These are phyloP conservation scores for Oryza nivara DNA, from an alignment of 176 grass and related monocot species.

Conservation along the genomic window DNA sequence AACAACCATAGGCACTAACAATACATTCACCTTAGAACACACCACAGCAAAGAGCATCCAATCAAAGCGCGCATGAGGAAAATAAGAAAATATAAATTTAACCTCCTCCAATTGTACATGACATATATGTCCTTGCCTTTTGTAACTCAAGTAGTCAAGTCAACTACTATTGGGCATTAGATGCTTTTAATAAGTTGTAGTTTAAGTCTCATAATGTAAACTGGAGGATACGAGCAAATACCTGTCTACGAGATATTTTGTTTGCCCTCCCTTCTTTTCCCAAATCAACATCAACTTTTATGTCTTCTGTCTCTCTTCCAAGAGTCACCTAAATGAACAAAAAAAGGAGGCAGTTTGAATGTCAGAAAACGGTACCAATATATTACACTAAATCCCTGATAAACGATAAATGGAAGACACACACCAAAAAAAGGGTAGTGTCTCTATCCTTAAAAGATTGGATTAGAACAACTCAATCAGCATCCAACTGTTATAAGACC, in stretches of 20 bases:
- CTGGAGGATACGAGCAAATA: slow-evolving; percentile 34
- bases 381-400: slow-evolving; percentile 14
- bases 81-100: slow-evolving; percentile 28
- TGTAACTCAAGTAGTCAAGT: slow-evolving; percentile 9
- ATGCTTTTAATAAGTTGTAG: slow-evolving; percentile 36
- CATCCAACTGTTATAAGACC: slow-evolving; percentile 19
- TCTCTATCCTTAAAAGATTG: slow-evolving; percentile 26
- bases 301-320: slow-evolving; percentile 90
- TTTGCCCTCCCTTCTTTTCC: slow-evolving; percentile 92
- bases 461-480: slow-evolving; percentile 28
- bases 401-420: slow-evolving; percentile 17
- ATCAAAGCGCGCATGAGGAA: slow-evolving; percentile 19
- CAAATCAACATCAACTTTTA: slow-evolving; percentile 98
- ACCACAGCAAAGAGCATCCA: not conserved
- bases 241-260: slow-evolving; percentile 93
- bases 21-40: slow-evolving; percentile 23
- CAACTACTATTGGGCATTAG: slow-evolving; percentile 19
- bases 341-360: slow-evolving; percentile 12
- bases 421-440: not conserved
- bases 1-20: slow-evolving; percentile 20
- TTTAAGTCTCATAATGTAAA: slow-evolving; percentile 30
- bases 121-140: slow-evolving; percentile 17
- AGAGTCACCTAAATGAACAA: slow-evolving; percentile 71
- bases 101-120: not conserved
- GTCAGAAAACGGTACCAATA: slow-evolving; percentile 24